Evolutionary conservation across 2,329 filamentous ascomycete species (phyloP), one percentile per base, ranked within the genome.

Genomic region (Sordariomycetes sp.): DNA sequence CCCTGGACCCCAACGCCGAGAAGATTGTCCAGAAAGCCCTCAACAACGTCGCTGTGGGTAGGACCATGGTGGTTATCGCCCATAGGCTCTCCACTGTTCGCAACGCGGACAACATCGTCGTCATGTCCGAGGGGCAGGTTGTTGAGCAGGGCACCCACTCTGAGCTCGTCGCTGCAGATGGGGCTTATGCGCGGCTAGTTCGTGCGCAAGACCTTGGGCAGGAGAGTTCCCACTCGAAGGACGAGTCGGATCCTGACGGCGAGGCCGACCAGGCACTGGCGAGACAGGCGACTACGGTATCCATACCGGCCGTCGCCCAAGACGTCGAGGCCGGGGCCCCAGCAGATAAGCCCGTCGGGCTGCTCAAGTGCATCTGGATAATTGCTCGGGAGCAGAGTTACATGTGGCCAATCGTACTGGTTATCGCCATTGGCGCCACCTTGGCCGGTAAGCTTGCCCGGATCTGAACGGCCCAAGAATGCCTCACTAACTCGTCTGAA

Each of bases 1-100:
- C 85, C 1, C 65, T 77, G 14, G 74, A 77, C 46, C 71, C 74
- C 2, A 71, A 71, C 12, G 71, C 76, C 3, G 75, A 78, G 57
- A 71, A 73, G 34, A 73, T 79, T 22, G 82, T 85, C 0, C 81
- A 85, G 61, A 68, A 74, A 55, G 80, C 81, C 0, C 72, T 85
- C 20, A 77, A 80, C 61, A 76, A 77, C 7, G 71, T 71, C 8
- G 80, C 81, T 1, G 72, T 76, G 53, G 78, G 78, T 24, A 74
- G 84, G n/a, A 88, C 85, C 1, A 87, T 83, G 2, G 80, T 88
- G 51, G 76, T 85, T n/a, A 86, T 88, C 60, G 85, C 85, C 0
- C 82, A 85, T 65, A 70, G 80, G 1, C 71, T 86, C 0, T 79
- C 78, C 0, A 85, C 81, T 0, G 79, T 85, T 59, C 76, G 76